Base-by-base conservation (phyloP, 2,329 filamentous ascomycete species). In the Fusarium sp. region DNA sequence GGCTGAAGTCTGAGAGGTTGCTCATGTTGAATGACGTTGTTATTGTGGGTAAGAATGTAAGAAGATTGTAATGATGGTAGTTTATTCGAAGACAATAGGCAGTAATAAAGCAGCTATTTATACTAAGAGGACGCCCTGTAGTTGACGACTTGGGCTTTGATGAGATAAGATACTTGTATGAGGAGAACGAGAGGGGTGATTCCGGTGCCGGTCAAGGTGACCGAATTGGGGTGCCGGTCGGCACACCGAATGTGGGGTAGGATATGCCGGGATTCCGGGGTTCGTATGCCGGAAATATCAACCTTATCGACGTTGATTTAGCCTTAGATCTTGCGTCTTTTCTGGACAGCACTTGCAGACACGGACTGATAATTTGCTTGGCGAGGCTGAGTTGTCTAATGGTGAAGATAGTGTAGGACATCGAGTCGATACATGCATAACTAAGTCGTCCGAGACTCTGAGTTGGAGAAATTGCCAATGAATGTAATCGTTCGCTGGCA, bases 1-100 rank as follows among this genome's bases (percentile, higher is more conserved):
- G 76, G 17, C 72, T 71, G 65, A 76, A 83, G 63, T 74, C 67
- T 14, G 72, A 71, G 14, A 74, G 60, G 18, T 39, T 68, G 42
- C 49, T 54, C 72, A 74, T 74, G 8, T n/a, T 62, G 15, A 13
- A 26, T 26, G 44, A 42, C 15, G 18, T 24, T n/a, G 43, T 65
- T 51, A 14, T 48, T 51, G 11, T 40, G 11, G 28, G n/a, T 49
- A 20, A 31, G 10, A 38, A 15, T 28, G 31, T 10, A 22, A 28
- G 10, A 8, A 13, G 36, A 26, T 18, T 17, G 40, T 48, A 14
- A 46, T 39, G 34, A 48, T 50, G n/a, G 6, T 40, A 33, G 15
- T 42, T 1, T 39, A 34, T 18, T 7, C 51, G 17, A 26, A 40
- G 17, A 26, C 15, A 15, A 7, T n/a, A 2, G 11, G 9, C 15